Conservation (phyloP, 2,329 filamentous ascomycete genomes). For the Verticillium dahliae region DNA sequence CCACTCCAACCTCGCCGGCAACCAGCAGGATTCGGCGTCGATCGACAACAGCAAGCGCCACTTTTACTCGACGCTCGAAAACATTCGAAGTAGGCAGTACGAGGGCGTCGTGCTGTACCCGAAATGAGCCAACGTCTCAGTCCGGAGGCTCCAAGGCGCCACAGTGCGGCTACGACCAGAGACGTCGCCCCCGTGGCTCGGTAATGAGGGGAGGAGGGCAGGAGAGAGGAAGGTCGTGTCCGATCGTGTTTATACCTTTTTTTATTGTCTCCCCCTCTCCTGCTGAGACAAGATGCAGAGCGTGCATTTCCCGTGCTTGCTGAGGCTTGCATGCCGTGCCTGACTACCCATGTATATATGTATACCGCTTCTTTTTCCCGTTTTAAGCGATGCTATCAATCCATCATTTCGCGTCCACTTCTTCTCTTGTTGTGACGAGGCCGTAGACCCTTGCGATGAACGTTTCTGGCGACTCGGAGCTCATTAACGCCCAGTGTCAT, state of each 20-base stretch:
- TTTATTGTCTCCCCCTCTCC: background rate
- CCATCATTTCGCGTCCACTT: background rate
- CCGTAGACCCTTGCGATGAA: too few species aligned
- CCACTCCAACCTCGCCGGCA: slow-evolving; percentile 87
- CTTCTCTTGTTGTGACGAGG: background rate
- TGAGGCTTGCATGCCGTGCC: background rate
- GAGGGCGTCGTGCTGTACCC: slow-evolving; percentile 78
- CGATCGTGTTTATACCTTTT: background rate
- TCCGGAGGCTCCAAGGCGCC: too few species aligned
- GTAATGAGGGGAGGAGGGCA: background rate
- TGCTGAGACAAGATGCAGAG: background rate
- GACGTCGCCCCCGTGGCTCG: background rate
- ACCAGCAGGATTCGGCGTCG: slow-evolving; percentile 71
- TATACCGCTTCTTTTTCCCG: background rate
- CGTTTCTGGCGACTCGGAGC: too few species aligned
- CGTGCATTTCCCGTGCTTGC: background rate
- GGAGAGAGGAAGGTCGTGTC: background rate
- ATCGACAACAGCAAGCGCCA: slow-evolving; percentile 89
- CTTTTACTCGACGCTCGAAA: slow-evolving; percentile 90
- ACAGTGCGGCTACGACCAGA: too few species aligned
- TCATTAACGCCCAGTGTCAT: too few species aligned
- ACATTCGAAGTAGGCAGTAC: slow-evolving; percentile 85
- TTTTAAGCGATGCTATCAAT: background rate
- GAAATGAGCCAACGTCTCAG: slow-evolving; percentile 15
- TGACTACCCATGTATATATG: background rate